A percentile compares a stretch with the other conserved stretches of the same genome.
Evolutionary conservation across 192 early-diverging fungal species (phyloP).

Genomic region (Rhizophagus sp.): DNA sequence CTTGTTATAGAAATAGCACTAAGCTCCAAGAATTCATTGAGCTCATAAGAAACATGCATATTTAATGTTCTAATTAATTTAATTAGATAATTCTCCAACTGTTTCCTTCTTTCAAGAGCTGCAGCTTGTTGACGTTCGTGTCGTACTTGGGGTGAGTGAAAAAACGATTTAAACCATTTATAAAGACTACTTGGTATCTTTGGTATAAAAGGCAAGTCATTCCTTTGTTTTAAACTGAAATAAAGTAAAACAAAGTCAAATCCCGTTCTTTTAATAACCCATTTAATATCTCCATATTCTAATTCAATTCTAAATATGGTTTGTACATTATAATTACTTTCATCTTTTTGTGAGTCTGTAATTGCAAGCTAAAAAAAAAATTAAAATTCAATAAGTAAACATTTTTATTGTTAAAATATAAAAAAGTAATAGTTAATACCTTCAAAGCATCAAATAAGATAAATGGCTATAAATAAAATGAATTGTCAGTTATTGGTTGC

Average conservation of each 20-base stretch:
- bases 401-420: neutral
- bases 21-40: constrained; percentile 78
- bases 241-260: constrained; percentile 71
- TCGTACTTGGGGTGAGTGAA: constrained; percentile 29
- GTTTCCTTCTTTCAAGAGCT: constrained; percentile 52
- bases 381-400: neutral
- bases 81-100: constrained; percentile 62
- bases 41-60: constrained; percentile 64
- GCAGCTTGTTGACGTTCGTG: constrained; percentile 38
- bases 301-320: constrained; percentile 70
- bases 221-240: constrained; percentile 58
- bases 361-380: constrained; percentile 48
- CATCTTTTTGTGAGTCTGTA: constrained; percentile 47
- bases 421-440: constrained; percentile 3
- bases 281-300: constrained; percentile 77
- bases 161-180: constrained; percentile 1
- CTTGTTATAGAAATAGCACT: constrained; percentile 70
- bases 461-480: constrained; percentile 33
- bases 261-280: constrained; percentile 67
- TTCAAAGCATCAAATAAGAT: constrained; percentile 40
- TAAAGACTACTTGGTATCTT: constrained; percentile 31
- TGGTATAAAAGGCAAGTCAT: constrained; percentile 38
- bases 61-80: constrained; percentile 58
- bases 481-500: neutral
- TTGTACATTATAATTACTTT: constrained; percentile 39